Evolutionary conservation across 192 early-diverging fungal genomes (phyloP).

Genomic region (Coemansia sp.): DNA sequence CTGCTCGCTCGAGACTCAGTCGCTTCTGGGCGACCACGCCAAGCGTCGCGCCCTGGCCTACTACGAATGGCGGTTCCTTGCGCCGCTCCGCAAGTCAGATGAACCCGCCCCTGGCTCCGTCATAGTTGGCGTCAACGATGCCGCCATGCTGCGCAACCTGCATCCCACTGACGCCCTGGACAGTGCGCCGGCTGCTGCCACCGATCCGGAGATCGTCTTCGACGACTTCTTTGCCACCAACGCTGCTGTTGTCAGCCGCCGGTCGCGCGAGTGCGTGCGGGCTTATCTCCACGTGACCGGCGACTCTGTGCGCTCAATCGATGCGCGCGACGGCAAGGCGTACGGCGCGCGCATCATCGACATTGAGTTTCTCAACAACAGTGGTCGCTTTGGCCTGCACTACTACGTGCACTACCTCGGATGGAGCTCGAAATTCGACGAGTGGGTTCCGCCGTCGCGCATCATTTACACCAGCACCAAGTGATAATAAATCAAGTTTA

Average conservation of each 20-base stretch:
- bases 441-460: slow-evolving; percentile 49
- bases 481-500: too few relatives aligned
- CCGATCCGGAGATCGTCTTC: slow-evolving; percentile 25
- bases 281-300: slow-evolving; percentile 27
- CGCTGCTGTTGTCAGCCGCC: not conserved
- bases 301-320: slow-evolving; percentile 21
- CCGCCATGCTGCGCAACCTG: slow-evolving; percentile 10
- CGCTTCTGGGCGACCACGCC: slow-evolving; percentile 18
- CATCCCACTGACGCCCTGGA: slow-evolving; percentile 8
- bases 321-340: slow-evolving; percentile 37
- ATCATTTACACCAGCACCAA: slow-evolving; percentile 16
- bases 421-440: slow-evolving; percentile 45
- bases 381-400: slow-evolving; percentile 29
- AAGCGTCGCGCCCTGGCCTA: slow-evolving; percentile 48
- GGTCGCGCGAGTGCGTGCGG: slow-evolving; percentile 22
- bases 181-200: slow-evolving; percentile 9
- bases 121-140: slow-evolving; percentile 29
- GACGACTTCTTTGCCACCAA: slow-evolving; percentile 29
- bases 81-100: not conserved
- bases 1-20: not conserved
- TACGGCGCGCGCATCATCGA: slow-evolving; percentile 28
- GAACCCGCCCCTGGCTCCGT: not conserved
- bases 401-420: slow-evolving; percentile 46
- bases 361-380: slow-evolving; percentile 22
- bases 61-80: slow-evolving; percentile 43